Percentiles rank a stretch among this genome's conserved stretches.
Evolutionary conservation across 805 yeast species (phyloP).

Genomic region (Starmerella gropengiesseri): DNA sequence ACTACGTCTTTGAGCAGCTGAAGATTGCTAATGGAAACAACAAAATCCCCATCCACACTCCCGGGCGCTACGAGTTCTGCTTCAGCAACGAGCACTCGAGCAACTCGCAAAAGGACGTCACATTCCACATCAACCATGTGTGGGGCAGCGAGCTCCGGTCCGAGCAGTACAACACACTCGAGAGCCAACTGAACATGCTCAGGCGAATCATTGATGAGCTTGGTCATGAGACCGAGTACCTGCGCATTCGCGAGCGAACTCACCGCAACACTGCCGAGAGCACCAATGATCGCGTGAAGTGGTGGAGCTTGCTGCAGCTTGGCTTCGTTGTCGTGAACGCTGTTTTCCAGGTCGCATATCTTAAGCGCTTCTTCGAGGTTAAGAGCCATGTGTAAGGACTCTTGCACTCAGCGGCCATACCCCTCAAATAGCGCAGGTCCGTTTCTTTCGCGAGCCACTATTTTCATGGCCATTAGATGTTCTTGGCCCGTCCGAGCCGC

Average conservation of each 20-base stretch:
- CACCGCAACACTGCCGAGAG: constrained; percentile 98
- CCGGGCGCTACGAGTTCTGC: constrained; percentile 78
- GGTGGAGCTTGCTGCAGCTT: constrained; percentile 94
- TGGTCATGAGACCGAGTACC: constrained; percentile 79
- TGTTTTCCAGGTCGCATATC: constrained; percentile 83
- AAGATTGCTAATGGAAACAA: constrained; percentile 71
- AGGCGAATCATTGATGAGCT: constrained; percentile 71
- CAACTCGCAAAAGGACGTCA: constrained; percentile 72
- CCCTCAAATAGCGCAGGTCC: too few relatives aligned
- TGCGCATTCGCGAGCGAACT: constrained; percentile 90
- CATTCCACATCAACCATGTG: constrained; percentile 90
- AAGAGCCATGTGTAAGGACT: constrained; percentile 69
- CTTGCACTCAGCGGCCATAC: too few relatives aligned
- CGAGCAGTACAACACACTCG: constrained; percentile 72
- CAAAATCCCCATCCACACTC: constrained; percentile 48
- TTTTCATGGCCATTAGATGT: too few relatives aligned
- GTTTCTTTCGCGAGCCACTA: too few relatives aligned
- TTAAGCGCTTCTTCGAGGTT: constrained; percentile 91
- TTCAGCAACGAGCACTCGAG: constrained; percentile 76
- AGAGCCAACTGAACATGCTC: constrained; percentile 68
- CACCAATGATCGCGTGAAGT: constrained; percentile 90
- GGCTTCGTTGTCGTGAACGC: constrained; percentile 77
- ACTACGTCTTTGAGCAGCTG: constrained; percentile 38
- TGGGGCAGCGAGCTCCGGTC: constrained; percentile 58
- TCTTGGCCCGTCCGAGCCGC: too few relatives aligned